Conservation (phyloP, 345 rosid genomes). For the Clausena lansium region DNA sequence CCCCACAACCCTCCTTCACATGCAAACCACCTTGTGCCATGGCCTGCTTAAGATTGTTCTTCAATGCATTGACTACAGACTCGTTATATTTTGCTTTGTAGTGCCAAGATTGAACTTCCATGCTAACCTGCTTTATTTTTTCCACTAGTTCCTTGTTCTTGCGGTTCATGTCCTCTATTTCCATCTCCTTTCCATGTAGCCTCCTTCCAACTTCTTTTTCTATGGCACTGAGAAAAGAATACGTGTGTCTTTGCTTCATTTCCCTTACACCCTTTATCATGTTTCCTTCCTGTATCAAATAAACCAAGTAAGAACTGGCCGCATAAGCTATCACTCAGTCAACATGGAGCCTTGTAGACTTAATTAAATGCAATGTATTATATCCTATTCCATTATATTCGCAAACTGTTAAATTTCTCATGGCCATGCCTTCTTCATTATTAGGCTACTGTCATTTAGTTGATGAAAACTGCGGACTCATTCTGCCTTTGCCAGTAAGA, state of each 20-base stretch:
- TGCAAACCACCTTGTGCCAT: constrained; percentile 46
- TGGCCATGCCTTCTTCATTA: not conserved
- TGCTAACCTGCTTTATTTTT: constrained; percentile 49
- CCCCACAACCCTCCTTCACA: constrained; percentile 74
- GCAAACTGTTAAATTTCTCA: not conserved
- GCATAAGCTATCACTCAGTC: not conserved
- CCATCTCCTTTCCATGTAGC: constrained; percentile 60
- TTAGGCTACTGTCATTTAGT: not conserved
- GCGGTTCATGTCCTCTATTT: constrained; percentile 55
- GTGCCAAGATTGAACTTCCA: constrained; percentile 70
- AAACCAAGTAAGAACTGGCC: not conserved
- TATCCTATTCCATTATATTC: not conserved
- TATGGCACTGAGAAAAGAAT: constrained; percentile 47
- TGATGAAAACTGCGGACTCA: not conserved
- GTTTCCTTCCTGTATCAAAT: constrained; percentile 50
- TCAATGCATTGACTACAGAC: constrained; percentile 56
- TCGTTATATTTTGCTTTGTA: constrained; percentile 68
- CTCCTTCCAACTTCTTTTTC: constrained; percentile 59
- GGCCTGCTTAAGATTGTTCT: constrained; percentile 63
- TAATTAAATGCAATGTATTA: not conserved
- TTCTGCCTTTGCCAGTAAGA: not conserved
- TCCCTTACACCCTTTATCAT: constrained; percentile 54
- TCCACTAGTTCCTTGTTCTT: constrained; percentile 65
- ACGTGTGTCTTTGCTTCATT: constrained; percentile 49
- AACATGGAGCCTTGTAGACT: not conserved